Conservation (phyloP, 768 basidiomycete genomes). For the Artomyces pyxidatus region DNA sequence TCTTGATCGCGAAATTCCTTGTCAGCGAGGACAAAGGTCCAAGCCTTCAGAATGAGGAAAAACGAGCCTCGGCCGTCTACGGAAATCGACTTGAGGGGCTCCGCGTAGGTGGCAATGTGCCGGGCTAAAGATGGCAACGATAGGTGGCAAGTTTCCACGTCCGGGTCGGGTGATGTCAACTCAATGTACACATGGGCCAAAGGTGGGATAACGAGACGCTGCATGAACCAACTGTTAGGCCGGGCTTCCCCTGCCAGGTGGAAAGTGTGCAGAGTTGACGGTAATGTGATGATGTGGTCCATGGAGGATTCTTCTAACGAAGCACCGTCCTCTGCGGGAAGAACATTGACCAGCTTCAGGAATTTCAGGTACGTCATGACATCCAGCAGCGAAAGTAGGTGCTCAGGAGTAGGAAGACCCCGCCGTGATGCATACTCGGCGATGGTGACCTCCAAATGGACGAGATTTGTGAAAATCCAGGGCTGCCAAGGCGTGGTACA, state of each 20-base stretch:
- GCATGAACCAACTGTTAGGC: neutral
- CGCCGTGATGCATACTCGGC: too few relatives aligned
- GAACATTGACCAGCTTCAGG: neutral
- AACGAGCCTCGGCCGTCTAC: too few relatives aligned
- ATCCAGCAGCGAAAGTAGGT: neutral
- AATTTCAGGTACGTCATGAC: neutral
- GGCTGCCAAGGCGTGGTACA: neutral
- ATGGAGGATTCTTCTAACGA: neutral
- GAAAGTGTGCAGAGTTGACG: neutral
- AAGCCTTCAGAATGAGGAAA: neutral
- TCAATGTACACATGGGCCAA: neutral
- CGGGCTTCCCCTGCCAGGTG: neutral
- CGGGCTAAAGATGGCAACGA: neutral
- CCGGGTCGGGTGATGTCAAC: neutral
- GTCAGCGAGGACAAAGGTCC: neutral
- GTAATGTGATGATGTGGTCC: neutral
- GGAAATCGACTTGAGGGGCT: neutral
- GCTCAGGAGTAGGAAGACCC: neutral
- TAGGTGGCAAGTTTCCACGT: neutral
- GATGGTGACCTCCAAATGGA: neutral
- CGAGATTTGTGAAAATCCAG: neutral
- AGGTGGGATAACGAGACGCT: neutral
- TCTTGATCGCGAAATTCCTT: too few relatives aligned
- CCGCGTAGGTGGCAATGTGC: neutral
- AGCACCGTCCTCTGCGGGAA: neutral